A percentile compares a stretch with the other conserved stretches of the same genome.
These are phyloP conservation scores for Taphrina deformans DNA, from an alignment of 1,139 yeast species.

Conservation along the genomic window DNA sequence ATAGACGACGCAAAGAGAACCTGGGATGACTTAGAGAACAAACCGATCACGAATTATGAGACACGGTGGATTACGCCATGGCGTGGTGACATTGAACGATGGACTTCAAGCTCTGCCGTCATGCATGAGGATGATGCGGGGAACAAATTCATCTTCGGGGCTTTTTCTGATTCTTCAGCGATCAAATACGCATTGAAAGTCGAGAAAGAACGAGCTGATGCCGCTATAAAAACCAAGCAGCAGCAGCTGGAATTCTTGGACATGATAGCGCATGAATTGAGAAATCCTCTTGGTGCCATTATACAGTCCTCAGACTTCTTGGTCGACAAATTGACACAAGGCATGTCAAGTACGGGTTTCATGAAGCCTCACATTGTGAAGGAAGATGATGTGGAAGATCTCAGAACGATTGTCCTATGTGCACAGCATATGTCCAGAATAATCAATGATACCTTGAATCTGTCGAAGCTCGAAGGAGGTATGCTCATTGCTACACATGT, in stretches of 20 bases:
- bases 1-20: background rate
- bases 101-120: constrained; percentile 17
- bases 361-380: background rate
- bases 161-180: constrained; percentile 15
- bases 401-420: constrained; percentile 37
- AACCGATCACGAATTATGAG: background rate
- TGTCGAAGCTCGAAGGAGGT: constrained; percentile 39
- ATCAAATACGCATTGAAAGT: constrained; percentile 6
- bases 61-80: constrained; percentile 18
- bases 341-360: background rate
- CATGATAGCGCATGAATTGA: constrained; percentile 39
- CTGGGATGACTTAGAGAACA: background rate
- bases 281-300: constrained; percentile 38
- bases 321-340: constrained; percentile 10
- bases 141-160: constrained; percentile 6
- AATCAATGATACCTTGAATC: constrained; percentile 38
- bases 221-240: constrained; percentile 38
- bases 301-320: constrained; percentile 35
- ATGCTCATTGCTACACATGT: constrained; percentile 38
- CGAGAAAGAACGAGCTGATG: constrained; percentile 38
- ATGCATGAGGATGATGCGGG: constrained; percentile 3
- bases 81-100: constrained; percentile 11
- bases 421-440: constrained; percentile 39
- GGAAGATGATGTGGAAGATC: constrained; percentile 12
- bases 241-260: constrained; percentile 40